These are phyloP conservation scores for Pisolithus sp. DNA, from an alignment of 768 basidiomycete genomes.

Conservation along the genomic window DNA sequence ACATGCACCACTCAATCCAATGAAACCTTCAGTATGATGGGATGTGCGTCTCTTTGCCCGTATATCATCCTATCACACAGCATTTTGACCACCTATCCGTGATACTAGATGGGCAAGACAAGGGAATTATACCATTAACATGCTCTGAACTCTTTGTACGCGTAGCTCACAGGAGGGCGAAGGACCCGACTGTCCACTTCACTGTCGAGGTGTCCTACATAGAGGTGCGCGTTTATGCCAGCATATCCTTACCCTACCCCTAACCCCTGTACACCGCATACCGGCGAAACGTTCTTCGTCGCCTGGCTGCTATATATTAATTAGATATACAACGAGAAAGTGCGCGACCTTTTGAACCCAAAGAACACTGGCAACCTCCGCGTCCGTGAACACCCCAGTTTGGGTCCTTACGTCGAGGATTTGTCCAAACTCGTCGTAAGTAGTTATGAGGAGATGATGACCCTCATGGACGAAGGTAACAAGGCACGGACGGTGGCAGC, in stretches of 20 bases:
- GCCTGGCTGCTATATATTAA: not conserved
- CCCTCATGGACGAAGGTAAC: constrained; percentile 99
- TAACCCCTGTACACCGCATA: not conserved
- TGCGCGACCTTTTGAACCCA: constrained; percentile 94
- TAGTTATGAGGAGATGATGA: constrained; percentile 96
- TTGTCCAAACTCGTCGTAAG: constrained; percentile 88
- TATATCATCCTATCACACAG: constrained; percentile 1
- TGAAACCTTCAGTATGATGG: constrained; percentile 72
- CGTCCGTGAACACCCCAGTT: constrained; percentile 93
- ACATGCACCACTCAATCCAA: not conserved
- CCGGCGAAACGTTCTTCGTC: not conserved
- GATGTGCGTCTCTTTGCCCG: constrained; percentile 53
- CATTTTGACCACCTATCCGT: constrained; percentile 1
- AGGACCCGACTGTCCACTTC: constrained; percentile 67
- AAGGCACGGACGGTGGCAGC: constrained; percentile 98
- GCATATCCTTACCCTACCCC: not conserved
- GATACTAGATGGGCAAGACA: constrained; percentile 80
- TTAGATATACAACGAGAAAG: constrained; percentile 96
- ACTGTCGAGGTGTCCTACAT: constrained; percentile 99
- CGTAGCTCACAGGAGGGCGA: constrained; percentile 55
- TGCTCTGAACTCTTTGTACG: constrained; percentile 89
- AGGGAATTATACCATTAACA: constrained; percentile 95
- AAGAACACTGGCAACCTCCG: constrained; percentile 94
- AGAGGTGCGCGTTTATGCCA: constrained; percentile 48
- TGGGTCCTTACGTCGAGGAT: constrained; percentile 98